phyloP scores from a whole-genome alignment of 305 asterid genomes.

The Fraxinus paxiana region DNA sequence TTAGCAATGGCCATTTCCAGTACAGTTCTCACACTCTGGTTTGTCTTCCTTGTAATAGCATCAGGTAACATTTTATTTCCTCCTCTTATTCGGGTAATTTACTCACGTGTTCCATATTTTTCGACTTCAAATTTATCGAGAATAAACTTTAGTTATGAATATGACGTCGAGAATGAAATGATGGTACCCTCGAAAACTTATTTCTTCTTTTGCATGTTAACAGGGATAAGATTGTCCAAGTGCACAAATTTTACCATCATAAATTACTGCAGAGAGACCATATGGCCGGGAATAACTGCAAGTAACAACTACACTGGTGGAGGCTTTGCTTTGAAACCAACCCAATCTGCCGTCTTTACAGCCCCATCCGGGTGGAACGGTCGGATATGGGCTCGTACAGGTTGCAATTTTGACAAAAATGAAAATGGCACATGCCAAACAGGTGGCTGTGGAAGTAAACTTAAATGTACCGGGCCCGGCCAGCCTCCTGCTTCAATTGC shows the following conservation, averaged over 20 bases:
- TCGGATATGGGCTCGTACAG: constrained; percentile 69
- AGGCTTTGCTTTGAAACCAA: constrained; percentile 47
- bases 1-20: constrained; percentile 28
- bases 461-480: constrained; percentile 51
- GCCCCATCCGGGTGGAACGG: constrained; percentile 58
- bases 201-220: not conserved
- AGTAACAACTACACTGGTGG: constrained; percentile 43
- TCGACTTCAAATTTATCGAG: not conserved
- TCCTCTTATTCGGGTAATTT: not conserved
- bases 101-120: not conserved
- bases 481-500: constrained; percentile 60
- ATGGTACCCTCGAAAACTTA: not conserved
- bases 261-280: constrained; percentile 56
- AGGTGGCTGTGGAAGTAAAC: constrained; percentile 45
- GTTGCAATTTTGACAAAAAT: constrained; percentile 46
- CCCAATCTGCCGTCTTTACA: constrained; percentile 48
- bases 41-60: constrained; percentile 33
- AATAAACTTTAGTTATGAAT: not conserved
- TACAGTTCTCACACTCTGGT: constrained; percentile 13
- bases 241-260: constrained; percentile 46
- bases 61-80: constrained; percentile 33
- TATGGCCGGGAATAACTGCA: constrained; percentile 62
- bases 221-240: constrained; percentile 34
- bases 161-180: not conserved
- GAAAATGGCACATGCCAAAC: constrained; percentile 57